phyloP scores from a whole-genome alignment of 2,329 filamentous ascomycete species.

The Hawksworthiomyces lignivorus region DNA sequence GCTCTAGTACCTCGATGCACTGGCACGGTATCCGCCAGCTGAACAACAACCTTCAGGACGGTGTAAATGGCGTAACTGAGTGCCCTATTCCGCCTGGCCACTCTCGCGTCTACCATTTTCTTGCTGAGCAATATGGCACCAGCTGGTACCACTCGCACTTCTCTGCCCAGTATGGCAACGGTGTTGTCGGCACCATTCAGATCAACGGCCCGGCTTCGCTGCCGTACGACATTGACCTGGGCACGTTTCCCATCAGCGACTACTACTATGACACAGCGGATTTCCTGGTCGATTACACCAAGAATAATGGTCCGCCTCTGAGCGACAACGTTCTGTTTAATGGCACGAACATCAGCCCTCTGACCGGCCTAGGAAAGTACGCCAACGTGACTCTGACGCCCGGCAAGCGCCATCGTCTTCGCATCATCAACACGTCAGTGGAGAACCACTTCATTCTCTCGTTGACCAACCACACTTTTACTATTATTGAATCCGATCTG shows the following conservation, averaged over 20 bases:
- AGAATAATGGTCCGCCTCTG: slow-evolving; percentile 3
- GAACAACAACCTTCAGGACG: slow-evolving; percentile 24
- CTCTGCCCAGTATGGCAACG: slow-evolving; percentile 31
- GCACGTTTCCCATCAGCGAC: slow-evolving; percentile 41
- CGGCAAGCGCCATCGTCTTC: slow-evolving; percentile 38
- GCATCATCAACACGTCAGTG: slow-evolving; percentile 43
- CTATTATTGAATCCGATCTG: slow-evolving; percentile 43
- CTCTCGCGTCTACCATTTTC: slow-evolving; percentile 27
- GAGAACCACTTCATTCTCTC: slow-evolving; percentile 42
- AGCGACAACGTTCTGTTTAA: slow-evolving; percentile 35
- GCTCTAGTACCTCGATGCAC: slow-evolving; percentile 27
- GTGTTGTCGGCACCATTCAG: slow-evolving; percentile 39
- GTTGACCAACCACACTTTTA: slow-evolving; percentile 40
- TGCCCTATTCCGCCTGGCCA: slow-evolving; percentile 46
- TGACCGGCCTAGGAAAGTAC: slow-evolving; percentile 19
- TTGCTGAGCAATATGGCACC: slow-evolving; percentile 28
- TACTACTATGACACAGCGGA: slow-evolving; percentile 36
- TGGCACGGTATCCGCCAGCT: slow-evolving; percentile 28
- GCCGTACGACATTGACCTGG: slow-evolving; percentile 44
- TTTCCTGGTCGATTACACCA: slow-evolving; percentile 6
- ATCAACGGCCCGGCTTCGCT: slow-evolving; percentile 25
- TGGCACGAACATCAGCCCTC: slow-evolving; percentile 29
- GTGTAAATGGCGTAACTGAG: slow-evolving; percentile 32
- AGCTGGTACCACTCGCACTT: slow-evolving; percentile 33
- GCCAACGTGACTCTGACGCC: slow-evolving; percentile 27